Base-by-base conservation (phyloP, 2,329 filamentous ascomycete species). In the Pleomassaria siparia region DNA sequence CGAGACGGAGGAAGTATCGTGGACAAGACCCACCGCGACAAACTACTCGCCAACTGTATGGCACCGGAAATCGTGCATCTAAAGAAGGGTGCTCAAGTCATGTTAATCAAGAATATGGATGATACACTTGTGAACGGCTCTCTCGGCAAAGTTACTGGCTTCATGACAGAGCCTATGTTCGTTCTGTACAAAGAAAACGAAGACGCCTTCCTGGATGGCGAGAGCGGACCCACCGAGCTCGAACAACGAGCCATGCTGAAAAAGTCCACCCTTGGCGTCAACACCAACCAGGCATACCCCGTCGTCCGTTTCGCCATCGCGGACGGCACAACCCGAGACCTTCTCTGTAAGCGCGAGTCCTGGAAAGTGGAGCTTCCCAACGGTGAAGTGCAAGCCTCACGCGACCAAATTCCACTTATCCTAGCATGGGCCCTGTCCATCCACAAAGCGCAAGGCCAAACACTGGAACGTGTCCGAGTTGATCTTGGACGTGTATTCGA, bases 51-150 rank as follows among this genome's bases (percentile, higher is more conserved):
- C 5, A 96, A 92, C 64, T 95, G 95, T 83, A 96, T 99, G 88
- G 91, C 94, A 0, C 91, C 94, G 0, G 86, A 87, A 59, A 66
- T 73, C 0, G 82, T 99, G 16, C 83, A 88, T 26, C 74, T 99
- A 24, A 97, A 96, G 70, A 86, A 94, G 53, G 89, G 91, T 9
- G 89, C 94, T 0, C 95, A 99, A 67, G 95, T 99, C 36, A 99
- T 99, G 94, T 77, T 99, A n/a, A 96, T 99, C 78, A 99, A 99
- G 72, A 99, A 99, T 61, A 86, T 97, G 74, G 94, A 99, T 64
- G 90, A 96, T 30, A 86, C 83, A 0, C 80, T 99, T 0, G 94
- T 97, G 58, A 99, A 99, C 64, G 94, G 94, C 4, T 95, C 92
- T 0, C 78, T 99, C 9, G 94, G 94, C 20, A 91, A 88, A 51